A percentile compares a stretch with the other conserved stretches of the same genome.
These are phyloP conservation scores for Eutrema salsugineum DNA, from an alignment of 441 rosid genomes.

Conservation along the genomic window DNA sequence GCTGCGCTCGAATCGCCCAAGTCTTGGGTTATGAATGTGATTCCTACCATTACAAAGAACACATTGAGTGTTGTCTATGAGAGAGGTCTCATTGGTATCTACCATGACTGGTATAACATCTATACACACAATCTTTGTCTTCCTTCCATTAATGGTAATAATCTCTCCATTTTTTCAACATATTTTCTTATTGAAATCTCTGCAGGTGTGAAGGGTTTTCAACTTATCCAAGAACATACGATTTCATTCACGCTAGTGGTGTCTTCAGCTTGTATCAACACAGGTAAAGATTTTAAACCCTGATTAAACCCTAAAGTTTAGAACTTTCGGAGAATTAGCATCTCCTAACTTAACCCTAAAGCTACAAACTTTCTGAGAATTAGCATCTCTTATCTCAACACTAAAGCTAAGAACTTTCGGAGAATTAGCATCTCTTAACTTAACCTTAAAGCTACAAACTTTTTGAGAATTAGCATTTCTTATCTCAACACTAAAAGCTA, in stretches of 20 bases:
- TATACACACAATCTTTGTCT: neutral
- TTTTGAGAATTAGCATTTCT: neutral
- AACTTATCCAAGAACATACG: slow-evolving; percentile 93
- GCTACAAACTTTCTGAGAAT: neutral
- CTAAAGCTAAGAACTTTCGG: neutral
- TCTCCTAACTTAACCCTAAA: too few relatives aligned
- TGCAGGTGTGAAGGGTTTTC: slow-evolving; percentile 98
- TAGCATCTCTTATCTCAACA: neutral
- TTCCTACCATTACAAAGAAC: slow-evolving; percentile 71
- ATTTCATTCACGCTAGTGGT: slow-evolving; percentile 78
- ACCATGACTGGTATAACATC: slow-evolving; percentile 73
- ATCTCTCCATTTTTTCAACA: neutral
- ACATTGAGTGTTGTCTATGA: slow-evolving; percentile 83
- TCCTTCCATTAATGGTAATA: neutral
- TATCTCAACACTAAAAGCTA: neutral
- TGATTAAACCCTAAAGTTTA: neutral
- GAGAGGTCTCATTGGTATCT: slow-evolving; percentile 87
- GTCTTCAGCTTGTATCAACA: slow-evolving; percentile 71
- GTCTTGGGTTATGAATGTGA: slow-evolving; percentile 96
- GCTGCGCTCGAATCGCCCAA: slow-evolving; percentile 89
- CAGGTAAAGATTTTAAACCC: slow-evolving; percentile 38
- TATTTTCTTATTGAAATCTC: neutral
- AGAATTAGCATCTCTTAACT: neutral
- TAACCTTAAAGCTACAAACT: neutral
- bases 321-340: neutral